Base-by-base conservation (phyloP, 2,329 filamentous ascomycete genomes). In the Fusarium mexicanum region DNA sequence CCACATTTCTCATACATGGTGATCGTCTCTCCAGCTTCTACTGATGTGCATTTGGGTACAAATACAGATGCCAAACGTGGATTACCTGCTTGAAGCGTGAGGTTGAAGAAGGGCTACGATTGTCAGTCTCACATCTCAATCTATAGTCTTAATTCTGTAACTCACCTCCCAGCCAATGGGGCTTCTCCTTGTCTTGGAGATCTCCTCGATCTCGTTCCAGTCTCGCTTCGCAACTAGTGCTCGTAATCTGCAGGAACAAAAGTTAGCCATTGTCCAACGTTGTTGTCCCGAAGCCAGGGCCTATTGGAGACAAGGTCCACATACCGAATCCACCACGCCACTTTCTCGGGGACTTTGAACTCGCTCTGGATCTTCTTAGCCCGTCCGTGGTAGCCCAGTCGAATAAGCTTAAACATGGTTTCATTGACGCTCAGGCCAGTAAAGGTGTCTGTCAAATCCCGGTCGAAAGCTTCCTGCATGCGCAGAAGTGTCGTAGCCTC, bases 1-100 rank as follows among this genome's bases (percentile, higher is more conserved):
- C 96, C 96, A 82, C 96, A 98, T 84, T 98, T 98, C 78, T 97
- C 91, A 89, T 95, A 99, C 96, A 99, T 98, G 75, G 92, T 90
- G 63, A 98, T 92, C 8, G 92, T 87, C 77, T 95, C 93, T 6
- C 90, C 88, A 2, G 89, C 86, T 50, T 91, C 88, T 53, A 97
- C 81, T 63, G 87, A 87, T 22, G 91, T 92, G 85, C 95, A 98
- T 83, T 98, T 98, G 6, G 94, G 91, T 59, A 98, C 91, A 83
- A 98, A 98, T 10, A 90, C 82, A 2, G 92, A 90, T 3, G 96
- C 96, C 22, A 98, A 87, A 70, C 95, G 93, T 10, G 94, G 92
- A 80, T 98, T 98, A 51, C 96, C 96, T 4, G 96, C 96, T 53
- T 93, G 91, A 2, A 98, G 86, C 35, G 94, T 91, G 78, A 97